A percentile compares a stretch with the other conserved stretches of the same genome.
Conservation (phyloP, 768 basidiomycete species). For the Mycena galopus region DNA sequence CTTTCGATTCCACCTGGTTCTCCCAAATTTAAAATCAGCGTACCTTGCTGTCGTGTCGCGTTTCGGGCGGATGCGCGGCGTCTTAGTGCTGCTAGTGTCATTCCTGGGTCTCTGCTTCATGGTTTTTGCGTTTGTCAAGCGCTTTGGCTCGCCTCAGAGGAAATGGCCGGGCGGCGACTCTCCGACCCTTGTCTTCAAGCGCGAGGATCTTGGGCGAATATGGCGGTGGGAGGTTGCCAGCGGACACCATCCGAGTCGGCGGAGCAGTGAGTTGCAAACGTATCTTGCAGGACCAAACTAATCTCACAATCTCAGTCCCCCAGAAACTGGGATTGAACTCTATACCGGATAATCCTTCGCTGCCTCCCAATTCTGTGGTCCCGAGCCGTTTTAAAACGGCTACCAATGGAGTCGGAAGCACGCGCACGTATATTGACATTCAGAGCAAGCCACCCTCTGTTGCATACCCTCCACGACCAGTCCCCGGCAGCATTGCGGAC, state of each 20-base stretch:
- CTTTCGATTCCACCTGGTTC: slow-evolving; percentile 10
- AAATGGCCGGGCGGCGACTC: slow-evolving; percentile 74
- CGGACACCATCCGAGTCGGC: slow-evolving; percentile 92
- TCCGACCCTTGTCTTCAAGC: slow-evolving; percentile 79
- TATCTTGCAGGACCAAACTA: neutral
- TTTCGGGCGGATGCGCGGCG: slow-evolving; percentile 58
- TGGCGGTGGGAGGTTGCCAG: slow-evolving; percentile 97
- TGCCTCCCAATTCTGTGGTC: slow-evolving; percentile 64
- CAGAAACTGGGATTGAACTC: slow-evolving; percentile 70
- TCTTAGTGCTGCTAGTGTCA: slow-evolving; percentile 62
- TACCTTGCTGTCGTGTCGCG: neutral
- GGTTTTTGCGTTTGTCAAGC: slow-evolving; percentile 70
- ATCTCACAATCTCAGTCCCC: slow-evolving; percentile 66
- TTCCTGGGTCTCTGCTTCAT: slow-evolving; percentile 64
- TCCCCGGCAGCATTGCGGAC: slow-evolving; percentile 87
- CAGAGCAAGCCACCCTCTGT: slow-evolving; percentile 70
- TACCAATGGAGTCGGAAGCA: slow-evolving; percentile 81
- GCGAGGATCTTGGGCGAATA: slow-evolving; percentile 87
- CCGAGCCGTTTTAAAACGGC: slow-evolving; percentile 65
- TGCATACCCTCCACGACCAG: slow-evolving; percentile 90
- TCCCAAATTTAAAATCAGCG: slow-evolving; percentile 21
- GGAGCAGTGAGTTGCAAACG: slow-evolving; percentile 67
- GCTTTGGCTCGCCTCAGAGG: slow-evolving; percentile 72
- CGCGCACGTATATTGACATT: slow-evolving; percentile 84
- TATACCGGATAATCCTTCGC: slow-evolving; percentile 77